phyloP scores from a whole-genome alignment of 305 asterid species.

The Fraxinus nigra region DNA sequence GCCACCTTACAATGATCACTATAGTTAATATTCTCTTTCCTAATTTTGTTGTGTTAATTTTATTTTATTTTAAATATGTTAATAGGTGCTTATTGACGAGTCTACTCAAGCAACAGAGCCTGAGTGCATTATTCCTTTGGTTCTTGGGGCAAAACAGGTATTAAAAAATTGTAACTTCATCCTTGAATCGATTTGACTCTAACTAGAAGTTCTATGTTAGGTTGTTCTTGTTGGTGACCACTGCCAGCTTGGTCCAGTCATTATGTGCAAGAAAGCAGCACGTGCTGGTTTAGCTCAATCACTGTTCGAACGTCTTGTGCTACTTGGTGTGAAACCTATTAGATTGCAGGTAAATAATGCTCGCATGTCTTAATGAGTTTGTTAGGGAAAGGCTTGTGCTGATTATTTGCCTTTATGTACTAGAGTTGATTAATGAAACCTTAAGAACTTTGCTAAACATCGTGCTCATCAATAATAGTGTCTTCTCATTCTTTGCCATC shows the following conservation, averaged over 20 bases:
- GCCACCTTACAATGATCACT: not conserved
- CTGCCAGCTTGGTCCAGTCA: slow-evolving; percentile 99
- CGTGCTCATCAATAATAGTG: not conserved
- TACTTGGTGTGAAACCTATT: slow-evolving; percentile 95
- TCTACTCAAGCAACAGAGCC: slow-evolving; percentile 99
- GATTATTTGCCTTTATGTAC: not conserved
- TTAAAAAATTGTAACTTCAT: slow-evolving; percentile 1
- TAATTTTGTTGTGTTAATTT: not conserved
- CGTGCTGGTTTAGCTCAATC: slow-evolving; percentile 99
- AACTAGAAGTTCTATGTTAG: slow-evolving; percentile 38
- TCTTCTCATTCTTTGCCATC: not conserved
- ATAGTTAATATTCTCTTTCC: not conserved
- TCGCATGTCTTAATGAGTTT: slow-evolving; percentile 12
- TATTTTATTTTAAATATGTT: not conserved
- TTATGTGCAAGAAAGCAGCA: slow-evolving; percentile 99
- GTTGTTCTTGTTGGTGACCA: slow-evolving; percentile 98
- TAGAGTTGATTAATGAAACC: not conserved
- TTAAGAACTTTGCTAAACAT: not conserved
- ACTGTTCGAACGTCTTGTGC: slow-evolving; percentile 94
- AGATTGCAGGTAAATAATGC: slow-evolving; percentile 80
- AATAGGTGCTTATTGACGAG: slow-evolving; percentile 95
- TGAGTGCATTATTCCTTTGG: slow-evolving; percentile 96
- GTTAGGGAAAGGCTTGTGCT: slow-evolving; percentile 9
- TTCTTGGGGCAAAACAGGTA: slow-evolving; percentile 98
- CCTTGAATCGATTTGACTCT: slow-evolving; percentile 8